Conservation (phyloP, 2,329 filamentous ascomycete species). For the Curvularia sp. region DNA sequence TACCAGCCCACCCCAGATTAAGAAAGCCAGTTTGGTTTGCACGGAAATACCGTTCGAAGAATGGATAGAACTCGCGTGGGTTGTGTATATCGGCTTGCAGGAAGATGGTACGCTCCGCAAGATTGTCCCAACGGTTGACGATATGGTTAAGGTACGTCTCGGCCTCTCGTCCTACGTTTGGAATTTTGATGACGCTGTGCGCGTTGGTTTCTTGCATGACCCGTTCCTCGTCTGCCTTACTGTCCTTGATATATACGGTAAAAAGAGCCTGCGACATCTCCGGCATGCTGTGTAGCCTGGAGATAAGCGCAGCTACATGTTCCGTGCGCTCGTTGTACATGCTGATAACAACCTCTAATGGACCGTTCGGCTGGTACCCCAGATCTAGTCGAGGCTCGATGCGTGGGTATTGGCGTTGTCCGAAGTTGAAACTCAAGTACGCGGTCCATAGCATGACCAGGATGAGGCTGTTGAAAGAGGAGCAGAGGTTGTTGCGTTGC, state of each 20-base stretch:
- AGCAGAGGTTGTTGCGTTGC: conserved; percentile 5
- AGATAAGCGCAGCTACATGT: conserved; percentile 35
- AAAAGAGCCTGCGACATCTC: conserved; percentile 29
- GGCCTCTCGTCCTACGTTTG: conserved; percentile 55
- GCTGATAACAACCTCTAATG: conserved; percentile 48
- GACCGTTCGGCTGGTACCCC: conserved; percentile 27
- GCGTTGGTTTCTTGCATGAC: conserved; percentile 35
- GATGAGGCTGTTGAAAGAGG: conserved; percentile 11
- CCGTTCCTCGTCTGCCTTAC: conserved; percentile 26
- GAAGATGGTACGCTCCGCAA: conserved; percentile 57
- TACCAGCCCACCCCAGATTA: conserved; percentile 51
- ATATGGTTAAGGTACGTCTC: conserved; percentile 59
- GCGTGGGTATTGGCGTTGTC: conserved; percentile 14
- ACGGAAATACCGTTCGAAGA: conserved; percentile 51
- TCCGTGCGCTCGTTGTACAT: conserved; percentile 47
- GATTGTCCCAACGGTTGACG: conserved; percentile 51
- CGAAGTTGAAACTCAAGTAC: conserved; percentile 31
- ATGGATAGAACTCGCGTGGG: conserved; percentile 45
- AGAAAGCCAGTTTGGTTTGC: conserved; percentile 54
- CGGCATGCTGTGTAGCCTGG: conserved; percentile 29
- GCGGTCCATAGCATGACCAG: conserved; percentile 27
- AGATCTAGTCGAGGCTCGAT: conserved; percentile 23
- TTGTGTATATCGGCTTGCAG: conserved; percentile 56
- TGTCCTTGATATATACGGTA: conserved; percentile 46
- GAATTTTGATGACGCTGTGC: conserved; percentile 33